Conservation (phyloP, 176 grass and related monocot genomes). For the Puccinellia tenuiflora region DNA sequence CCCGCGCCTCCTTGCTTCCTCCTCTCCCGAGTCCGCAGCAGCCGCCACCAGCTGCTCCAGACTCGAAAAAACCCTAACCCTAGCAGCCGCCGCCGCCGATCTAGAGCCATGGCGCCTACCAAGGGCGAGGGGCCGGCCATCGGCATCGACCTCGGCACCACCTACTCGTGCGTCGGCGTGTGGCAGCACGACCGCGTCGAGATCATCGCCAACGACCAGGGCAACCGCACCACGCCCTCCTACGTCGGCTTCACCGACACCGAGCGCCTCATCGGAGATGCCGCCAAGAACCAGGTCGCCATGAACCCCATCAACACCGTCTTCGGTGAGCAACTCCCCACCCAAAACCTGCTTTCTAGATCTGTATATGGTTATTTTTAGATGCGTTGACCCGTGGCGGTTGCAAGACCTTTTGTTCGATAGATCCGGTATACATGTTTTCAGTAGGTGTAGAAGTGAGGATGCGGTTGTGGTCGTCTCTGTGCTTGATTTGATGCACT, state of each 20-base stretch:
- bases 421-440: background rate
- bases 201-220: conserved; percentile 82
- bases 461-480: background rate
- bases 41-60: background rate
- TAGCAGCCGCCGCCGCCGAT: background rate
- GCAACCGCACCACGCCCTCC: conserved; percentile 67
- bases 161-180: conserved; percentile 70
- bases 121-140: conserved; percentile 61
- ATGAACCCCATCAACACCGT: conserved; percentile 53
- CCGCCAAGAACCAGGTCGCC: conserved; percentile 55
- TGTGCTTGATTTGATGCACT: background rate
- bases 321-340: conserved; percentile 17
- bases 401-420: background rate
- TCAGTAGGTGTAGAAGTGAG: background rate
- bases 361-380: background rate
- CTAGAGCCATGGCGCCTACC: conserved; percentile 27
- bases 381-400: background rate
- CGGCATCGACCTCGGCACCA: conserved; percentile 63
- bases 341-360: background rate
- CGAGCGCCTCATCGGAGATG: conserved; percentile 64
- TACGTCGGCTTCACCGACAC: conserved; percentile 68
- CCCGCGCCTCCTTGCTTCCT: background rate
- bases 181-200: conserved; percentile 79
- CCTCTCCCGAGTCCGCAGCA: conserved; percentile 6
- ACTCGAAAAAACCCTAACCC: conserved; percentile 17